These are phyloP conservation scores for Scheffersomyces illinoinensis DNA, from an alignment of 1,139 yeast genomes.

Conservation along the genomic window DNA sequence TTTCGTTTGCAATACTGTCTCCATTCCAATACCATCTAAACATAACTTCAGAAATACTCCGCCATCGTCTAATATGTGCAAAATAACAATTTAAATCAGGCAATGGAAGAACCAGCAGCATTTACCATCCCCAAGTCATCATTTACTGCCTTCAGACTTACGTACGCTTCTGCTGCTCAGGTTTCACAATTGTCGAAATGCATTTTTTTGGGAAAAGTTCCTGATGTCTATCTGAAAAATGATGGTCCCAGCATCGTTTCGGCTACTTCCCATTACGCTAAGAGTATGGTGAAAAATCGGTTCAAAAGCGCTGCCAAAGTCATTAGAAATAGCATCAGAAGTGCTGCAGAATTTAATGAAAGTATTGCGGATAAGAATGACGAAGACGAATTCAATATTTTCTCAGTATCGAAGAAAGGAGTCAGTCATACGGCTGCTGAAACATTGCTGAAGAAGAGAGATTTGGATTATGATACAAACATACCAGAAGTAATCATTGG, in stretches of 20 bases:
- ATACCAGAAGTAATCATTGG: background rate
- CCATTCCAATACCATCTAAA: background rate
- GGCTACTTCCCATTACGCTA: slow-evolving; percentile 13
- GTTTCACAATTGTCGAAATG: slow-evolving; percentile 52
- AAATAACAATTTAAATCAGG: background rate
- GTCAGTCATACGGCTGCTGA: background rate
- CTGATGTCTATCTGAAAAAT: slow-evolving; percentile 58
- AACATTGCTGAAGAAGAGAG: background rate
- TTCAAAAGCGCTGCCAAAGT: slow-evolving; percentile 13
- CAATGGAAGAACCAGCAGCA: background rate
- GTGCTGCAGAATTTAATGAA: slow-evolving; percentile 1
- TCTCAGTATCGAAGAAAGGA: background rate
- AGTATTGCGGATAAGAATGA: slow-evolving; percentile 1
- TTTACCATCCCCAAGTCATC: slow-evolving; percentile 32
- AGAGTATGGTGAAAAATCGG: slow-evolving; percentile 13
- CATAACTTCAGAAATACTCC: background rate
- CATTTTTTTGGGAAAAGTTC: slow-evolving; percentile 63
- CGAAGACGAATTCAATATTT: slow-evolving; percentile 12
- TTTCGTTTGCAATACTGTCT: background rate
- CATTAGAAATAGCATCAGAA: slow-evolving; percentile 14
- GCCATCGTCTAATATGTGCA: background rate
- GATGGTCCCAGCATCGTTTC: slow-evolving; percentile 19
- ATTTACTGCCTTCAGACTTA: slow-evolving; percentile 65
- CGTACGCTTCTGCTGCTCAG: slow-evolving; percentile 51
- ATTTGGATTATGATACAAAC: background rate